phyloP scores from a whole-genome alignment of 352 stramenopile genomes.

The Peronosclerospora sorghi region DNA sequence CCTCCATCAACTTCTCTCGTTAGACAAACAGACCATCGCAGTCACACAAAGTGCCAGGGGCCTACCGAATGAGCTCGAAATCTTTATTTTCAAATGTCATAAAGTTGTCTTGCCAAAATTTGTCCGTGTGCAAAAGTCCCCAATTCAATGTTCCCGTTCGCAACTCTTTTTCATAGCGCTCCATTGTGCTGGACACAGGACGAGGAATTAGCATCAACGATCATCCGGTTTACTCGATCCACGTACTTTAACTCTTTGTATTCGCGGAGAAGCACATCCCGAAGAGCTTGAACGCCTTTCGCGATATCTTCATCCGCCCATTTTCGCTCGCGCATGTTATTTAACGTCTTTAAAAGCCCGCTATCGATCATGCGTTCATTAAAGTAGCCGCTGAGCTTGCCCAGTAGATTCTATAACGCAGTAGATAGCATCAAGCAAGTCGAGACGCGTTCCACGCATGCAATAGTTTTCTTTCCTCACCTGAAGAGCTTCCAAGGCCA shows the following conservation, averaged over 20 bases:
- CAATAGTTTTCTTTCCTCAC: slow-evolving; percentile 12
- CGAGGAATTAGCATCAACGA: not conserved
- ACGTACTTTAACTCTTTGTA: slow-evolving; percentile 82
- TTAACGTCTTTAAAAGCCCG: slow-evolving; percentile 91
- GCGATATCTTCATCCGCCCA: slow-evolving; percentile 93
- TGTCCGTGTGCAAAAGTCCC: slow-evolving; percentile 94
- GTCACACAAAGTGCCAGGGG: not conserved
- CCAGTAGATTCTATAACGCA: slow-evolving; percentile 58
- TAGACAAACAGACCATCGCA: not conserved
- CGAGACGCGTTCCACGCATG: not conserved
- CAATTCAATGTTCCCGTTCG: slow-evolving; percentile 91
- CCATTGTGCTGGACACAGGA: slow-evolving; percentile 77
- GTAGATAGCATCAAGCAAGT: not conserved
- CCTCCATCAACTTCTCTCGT: not conserved
- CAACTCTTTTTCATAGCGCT: slow-evolving; percentile 94
- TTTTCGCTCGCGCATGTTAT: slow-evolving; percentile 88
- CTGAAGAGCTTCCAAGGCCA: slow-evolving; percentile 88
- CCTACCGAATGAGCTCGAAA: slow-evolving; percentile 86
- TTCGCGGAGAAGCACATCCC: slow-evolving; percentile 73
- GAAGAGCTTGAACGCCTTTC: slow-evolving; percentile 66
- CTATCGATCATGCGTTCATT: slow-evolving; percentile 94
- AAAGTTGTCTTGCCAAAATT: slow-evolving; percentile 98
- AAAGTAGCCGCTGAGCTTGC: slow-evolving; percentile 72
- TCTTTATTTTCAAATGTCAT: slow-evolving; percentile 94
- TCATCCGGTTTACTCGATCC: not conserved